Conservation (phyloP, 306 rosid species). For the Cyamopsis tetragonoloba region DNA sequence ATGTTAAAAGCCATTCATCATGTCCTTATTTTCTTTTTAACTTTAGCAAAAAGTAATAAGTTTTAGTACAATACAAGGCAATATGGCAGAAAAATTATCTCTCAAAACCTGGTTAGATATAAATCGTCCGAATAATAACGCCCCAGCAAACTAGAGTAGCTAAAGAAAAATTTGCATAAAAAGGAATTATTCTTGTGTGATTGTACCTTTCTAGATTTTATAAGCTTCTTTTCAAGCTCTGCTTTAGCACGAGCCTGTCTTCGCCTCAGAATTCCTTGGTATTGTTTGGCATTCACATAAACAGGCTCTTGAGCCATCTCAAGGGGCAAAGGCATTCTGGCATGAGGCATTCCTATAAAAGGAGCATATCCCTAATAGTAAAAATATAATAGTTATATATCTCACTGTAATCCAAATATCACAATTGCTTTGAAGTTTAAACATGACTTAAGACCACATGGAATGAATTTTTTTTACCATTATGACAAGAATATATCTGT, state of each 20-base stretch:
- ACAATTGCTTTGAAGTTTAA: background rate
- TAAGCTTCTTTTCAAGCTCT: constrained; percentile 84
- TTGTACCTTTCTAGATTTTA: constrained; percentile 86
- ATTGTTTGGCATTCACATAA: constrained; percentile 94
- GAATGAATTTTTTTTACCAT: background rate
- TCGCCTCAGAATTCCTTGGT: constrained; percentile 93
- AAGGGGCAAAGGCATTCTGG: constrained; percentile 94
- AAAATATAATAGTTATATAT: constrained; percentile 16
- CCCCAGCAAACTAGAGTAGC: background rate
- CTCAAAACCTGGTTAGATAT: background rate
- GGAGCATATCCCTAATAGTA: constrained; percentile 77
- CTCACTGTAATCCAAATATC: background rate
- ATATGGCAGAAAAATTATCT: background rate
- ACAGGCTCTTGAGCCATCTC: constrained; percentile 99
- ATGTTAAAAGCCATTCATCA: background rate
- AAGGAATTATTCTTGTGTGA: background rate
- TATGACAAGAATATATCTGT: background rate
- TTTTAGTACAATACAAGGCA: background rate
- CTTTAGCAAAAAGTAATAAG: background rate
- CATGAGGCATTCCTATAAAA: constrained; percentile 82
- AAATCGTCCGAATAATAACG: background rate
- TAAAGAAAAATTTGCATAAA: background rate
- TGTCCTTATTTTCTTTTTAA: background rate
- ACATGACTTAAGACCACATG: background rate
- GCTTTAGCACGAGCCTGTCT: constrained; percentile 98